Evolutionary conservation across 257 asterid genomes (phyloP), one percentile per base, ranked within the genome.

Genomic region (Solanum etuberosum): DNA sequence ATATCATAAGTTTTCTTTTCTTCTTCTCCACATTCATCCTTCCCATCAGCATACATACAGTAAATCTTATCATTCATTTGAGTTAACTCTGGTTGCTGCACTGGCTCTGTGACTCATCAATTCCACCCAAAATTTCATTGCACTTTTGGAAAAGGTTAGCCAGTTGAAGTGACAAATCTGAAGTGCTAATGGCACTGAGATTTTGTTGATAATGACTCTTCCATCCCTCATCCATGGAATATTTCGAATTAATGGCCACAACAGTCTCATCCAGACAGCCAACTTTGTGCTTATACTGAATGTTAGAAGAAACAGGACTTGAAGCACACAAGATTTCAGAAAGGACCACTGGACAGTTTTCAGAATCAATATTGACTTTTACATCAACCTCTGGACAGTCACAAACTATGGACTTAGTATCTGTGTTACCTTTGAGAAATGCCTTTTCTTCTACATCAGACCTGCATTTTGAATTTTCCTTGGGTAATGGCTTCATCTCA

Each of bases 111-210:
- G 74, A 48, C 54, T 18, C 80, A 35, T 68, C 81, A 48, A 85
- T 59, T 59, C 71, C 83, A 31, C 83, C 61, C 74, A 88, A 68
- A 65, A 88, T 68, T 35, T 83, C 87, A 40, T 86, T 48, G 84
- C 86, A 88, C 38, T 16, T 46, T 7, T 51, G 5, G 67, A 88
- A 74, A 72, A 86, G 80, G 84, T 80, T 35, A 16, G 84, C 34
- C 42, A 88, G 67, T 83, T 86, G 67, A 70, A 76, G 63, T 14
- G 84, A 43, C 71, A 38, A 63, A 38, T 80, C 80, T 38, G 37
- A 21, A 16, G 27, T 16, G 25, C 54, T 27, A 54, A 84, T 4
- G 4, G 20, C 13, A 25, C 86, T 83, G 21, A 70, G 43, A 74
- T 46, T 42, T 38, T 74, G 73, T n/a, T 35, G 67, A 76, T 84